Evolutionary conservation across 2,329 filamentous ascomycete genomes (phyloP).

Genomic region (Zarea fungicola): DNA sequence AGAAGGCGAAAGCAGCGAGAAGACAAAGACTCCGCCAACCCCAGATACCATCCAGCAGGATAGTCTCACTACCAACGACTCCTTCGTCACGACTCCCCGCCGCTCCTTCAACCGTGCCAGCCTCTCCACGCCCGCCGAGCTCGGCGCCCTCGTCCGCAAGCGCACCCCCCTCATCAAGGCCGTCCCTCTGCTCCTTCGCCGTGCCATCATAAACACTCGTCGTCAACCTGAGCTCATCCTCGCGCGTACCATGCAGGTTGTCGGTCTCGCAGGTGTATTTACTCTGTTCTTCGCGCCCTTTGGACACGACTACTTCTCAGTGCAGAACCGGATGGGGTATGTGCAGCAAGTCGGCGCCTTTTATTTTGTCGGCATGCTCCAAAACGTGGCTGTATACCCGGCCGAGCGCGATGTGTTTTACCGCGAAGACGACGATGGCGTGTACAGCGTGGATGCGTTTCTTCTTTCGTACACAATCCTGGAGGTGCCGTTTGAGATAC

Average conservation of each 20-base stretch:
- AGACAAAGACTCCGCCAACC: not conserved
- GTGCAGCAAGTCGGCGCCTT: slow-evolving; percentile 66
- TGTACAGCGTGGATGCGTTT: slow-evolving; percentile 68
- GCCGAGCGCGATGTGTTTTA: slow-evolving; percentile 71
- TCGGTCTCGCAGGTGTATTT: slow-evolving; percentile 58
- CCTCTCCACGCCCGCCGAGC: slow-evolving; percentile 63
- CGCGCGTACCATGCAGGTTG: slow-evolving; percentile 62
- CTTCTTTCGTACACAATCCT: slow-evolving; percentile 64
- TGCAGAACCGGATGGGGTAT: slow-evolving; percentile 71
- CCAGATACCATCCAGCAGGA: slow-evolving; percentile 4
- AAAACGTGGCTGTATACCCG: slow-evolving; percentile 72
- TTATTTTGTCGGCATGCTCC: slow-evolving; percentile 73
- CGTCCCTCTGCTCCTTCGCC: slow-evolving; percentile 62
- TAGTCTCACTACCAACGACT: slow-evolving; percentile 11
- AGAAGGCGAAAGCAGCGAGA: slow-evolving; percentile 4
- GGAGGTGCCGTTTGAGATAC: slow-evolving; percentile 67
- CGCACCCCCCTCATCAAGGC: slow-evolving; percentile 57
- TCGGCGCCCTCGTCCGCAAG: slow-evolving; percentile 62
- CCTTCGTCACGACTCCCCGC: slow-evolving; percentile 24
- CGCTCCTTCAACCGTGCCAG: slow-evolving; percentile 38
- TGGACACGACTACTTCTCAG: slow-evolving; percentile 60
- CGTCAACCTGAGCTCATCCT: slow-evolving; percentile 60
- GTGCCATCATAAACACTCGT: slow-evolving; percentile 63
- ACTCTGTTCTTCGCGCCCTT: slow-evolving; percentile 68
- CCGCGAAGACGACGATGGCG: slow-evolving; percentile 67